Evolutionary conservation across 2,329 filamentous ascomycete genomes (phyloP).

Genomic region (Biscogniauxia sp.): DNA sequence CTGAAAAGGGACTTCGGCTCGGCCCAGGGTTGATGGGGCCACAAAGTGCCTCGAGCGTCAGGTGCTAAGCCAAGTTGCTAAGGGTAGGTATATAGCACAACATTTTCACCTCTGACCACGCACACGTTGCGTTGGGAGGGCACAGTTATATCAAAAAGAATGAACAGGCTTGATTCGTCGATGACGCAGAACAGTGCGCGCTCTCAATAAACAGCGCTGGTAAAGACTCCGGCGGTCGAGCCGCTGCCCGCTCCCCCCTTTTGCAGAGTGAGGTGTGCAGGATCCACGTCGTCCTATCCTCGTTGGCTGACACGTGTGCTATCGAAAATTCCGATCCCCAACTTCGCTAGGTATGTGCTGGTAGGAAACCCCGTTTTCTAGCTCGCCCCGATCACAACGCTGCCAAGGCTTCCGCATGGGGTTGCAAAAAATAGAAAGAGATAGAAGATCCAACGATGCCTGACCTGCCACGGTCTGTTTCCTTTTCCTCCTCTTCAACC

Average conservation of each 20-base stretch:
- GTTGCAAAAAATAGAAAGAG: background rate
- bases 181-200: background rate
- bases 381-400: background rate
- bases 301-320: background rate
- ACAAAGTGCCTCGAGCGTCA: background rate
- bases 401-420: background rate
- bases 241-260: background rate
- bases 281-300: background rate
- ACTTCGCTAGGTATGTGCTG: background rate
- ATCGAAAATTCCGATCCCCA: background rate
- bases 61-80: background rate
- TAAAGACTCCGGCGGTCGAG: background rate
- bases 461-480: background rate
- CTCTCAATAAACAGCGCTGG: background rate
- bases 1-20: background rate
- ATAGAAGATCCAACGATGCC: background rate
- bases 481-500: background rate
- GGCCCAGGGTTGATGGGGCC: background rate
- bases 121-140: background rate
- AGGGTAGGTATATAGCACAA: background rate
- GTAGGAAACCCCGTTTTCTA: no score
- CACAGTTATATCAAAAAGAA: no score
- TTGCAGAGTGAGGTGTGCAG: background rate
- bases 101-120: background rate
- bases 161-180: no score